Conservation (phyloP, 208 protist species). For the Entamoeba dispar region DNA sequence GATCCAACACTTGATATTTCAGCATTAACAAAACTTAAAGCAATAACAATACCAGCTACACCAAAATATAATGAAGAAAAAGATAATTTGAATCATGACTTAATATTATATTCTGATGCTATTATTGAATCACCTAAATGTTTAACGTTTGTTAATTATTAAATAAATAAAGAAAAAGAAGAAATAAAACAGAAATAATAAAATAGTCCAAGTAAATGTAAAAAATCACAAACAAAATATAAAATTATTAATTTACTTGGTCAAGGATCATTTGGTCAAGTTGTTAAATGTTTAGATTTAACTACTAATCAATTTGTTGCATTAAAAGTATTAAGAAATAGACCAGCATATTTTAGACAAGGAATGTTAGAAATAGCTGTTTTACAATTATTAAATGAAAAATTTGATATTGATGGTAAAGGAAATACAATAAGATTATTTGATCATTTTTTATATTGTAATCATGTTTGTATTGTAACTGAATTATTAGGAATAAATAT, state of each 20-base stretch:
- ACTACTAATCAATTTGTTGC: conserved; percentile 2
- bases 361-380: conserved; percentile 27
- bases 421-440: conserved; percentile 13
- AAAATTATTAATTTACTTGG: conserved; percentile 22
- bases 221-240: not conserved
- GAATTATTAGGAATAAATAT: conserved; percentile 32
- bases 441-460: conserved; percentile 4
- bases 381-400: conserved; percentile 13
- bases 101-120: not conserved
- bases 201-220: not conserved
- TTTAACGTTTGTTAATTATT: not conserved
- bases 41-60: not conserved
- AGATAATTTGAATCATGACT: not conserved
- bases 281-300: conserved; percentile 40
- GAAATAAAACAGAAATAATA: not conserved
- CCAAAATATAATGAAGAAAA: not conserved
- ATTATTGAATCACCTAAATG: not conserved
- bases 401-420: not conserved
- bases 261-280: conserved; percentile 66
- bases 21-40: not conserved
- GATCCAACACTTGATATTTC: not conserved
- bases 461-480: not conserved
- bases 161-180: no score
- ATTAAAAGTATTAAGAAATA: conserved; percentile 37
- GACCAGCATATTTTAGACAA: conserved; percentile 22